phyloP scores from a whole-genome alignment of 306 rosid species.

The Rubus parviflorus region DNA sequence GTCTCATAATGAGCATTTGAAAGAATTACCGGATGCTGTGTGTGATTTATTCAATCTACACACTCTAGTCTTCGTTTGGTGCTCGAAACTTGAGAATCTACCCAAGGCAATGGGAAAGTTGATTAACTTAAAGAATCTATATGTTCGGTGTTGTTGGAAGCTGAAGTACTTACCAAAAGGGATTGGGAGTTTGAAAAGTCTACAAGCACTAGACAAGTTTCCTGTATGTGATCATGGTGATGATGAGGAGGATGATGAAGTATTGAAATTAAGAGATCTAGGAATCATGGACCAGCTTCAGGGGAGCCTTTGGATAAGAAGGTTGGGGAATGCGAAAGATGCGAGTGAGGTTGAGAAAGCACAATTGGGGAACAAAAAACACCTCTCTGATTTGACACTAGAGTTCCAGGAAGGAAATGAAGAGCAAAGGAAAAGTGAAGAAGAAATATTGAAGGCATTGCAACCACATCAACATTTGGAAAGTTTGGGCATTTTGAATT shows the following conservation, averaged over 20 bases:
- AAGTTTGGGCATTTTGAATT: neutral
- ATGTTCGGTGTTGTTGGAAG: accelerated
- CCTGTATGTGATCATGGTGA: neutral
- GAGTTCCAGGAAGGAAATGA: accelerated
- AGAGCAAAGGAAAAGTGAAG: neutral
- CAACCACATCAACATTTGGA: constrained; percentile 10
- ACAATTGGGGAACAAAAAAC: neutral
- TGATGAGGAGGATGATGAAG: neutral
- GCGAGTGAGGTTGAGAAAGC: neutral
- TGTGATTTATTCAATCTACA: neutral
- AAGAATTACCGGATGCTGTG: neutral
- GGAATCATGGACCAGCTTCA: neutral
- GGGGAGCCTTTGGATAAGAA: accelerated
- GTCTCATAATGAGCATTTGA: accelerated
- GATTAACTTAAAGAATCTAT: neutral
- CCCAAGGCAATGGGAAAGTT: constrained; percentile 6
- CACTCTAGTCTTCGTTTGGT: neutral
- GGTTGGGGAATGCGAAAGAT: neutral
- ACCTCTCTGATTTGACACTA: neutral
- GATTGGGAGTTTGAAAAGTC: neutral
- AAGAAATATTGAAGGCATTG: constrained; percentile 7
- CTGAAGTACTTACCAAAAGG: neutral
- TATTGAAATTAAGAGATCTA: neutral
- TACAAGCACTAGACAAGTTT: neutral
- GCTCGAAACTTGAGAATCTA: accelerated